Percentiles rank a stretch among this genome's conserved stretches.
These are phyloP conservation scores for Boletus subcaerulescens DNA, from an alignment of 768 basidiomycete species.

Conservation along the genomic window DNA sequence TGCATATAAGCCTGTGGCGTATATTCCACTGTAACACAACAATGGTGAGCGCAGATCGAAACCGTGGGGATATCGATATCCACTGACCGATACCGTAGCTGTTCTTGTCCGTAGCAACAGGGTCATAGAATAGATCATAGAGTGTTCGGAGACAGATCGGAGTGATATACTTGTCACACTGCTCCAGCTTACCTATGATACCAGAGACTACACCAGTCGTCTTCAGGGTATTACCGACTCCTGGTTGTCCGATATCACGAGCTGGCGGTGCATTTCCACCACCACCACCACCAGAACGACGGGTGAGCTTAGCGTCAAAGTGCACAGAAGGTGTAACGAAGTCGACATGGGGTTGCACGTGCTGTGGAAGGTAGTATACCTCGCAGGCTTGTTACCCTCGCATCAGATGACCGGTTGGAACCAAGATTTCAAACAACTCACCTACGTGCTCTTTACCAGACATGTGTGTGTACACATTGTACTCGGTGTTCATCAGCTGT, in stretches of 20 bases:
- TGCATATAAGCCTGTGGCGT: conserved; percentile 31
- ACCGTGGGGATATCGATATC: not conserved
- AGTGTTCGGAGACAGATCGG: conserved; percentile 29
- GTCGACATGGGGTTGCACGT: conserved; percentile 33
- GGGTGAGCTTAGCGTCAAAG: conserved; percentile 26
- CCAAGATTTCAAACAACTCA: not conserved
- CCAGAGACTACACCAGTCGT: conserved; percentile 8
- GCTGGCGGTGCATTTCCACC: not conserved
- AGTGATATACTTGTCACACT: conserved; percentile 30
- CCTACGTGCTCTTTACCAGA: conserved; percentile 30
- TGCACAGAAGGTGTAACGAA: conserved; percentile 36
- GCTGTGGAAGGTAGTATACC: conserved; percentile 31
- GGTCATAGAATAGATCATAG: conserved; percentile 26
- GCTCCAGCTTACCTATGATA: conserved; percentile 10
- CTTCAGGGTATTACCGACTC: conserved; percentile 14
- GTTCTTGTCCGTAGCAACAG: conserved; percentile 25
- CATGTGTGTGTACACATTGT: conserved; percentile 29
- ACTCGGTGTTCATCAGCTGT: conserved; percentile 30
- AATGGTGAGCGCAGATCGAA: not conserved
- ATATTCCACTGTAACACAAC: conserved; percentile 29
- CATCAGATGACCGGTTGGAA: not conserved
- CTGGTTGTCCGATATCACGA: conserved; percentile 16
- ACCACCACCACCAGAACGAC: conserved; percentile 13
- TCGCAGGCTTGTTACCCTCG: conserved; percentile 24
- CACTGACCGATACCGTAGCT: conserved; percentile 34